Evolutionary conservation across 805 yeast species (phyloP).

Genomic region (Candida ulmi): DNA sequence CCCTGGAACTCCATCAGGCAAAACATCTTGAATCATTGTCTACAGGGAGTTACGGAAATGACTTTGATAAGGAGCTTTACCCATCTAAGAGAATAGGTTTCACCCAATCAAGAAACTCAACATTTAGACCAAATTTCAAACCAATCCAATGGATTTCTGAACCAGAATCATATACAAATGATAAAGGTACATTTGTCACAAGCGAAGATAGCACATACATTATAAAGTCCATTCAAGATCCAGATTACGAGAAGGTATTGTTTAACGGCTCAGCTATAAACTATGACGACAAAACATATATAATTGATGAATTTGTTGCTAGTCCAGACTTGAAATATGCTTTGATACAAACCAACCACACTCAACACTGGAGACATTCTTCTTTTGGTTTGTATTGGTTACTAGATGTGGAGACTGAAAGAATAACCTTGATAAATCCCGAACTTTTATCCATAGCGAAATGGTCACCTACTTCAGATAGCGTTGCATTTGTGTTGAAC

Average conservation of each 20-base stretch:
- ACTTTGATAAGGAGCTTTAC: too few species aligned
- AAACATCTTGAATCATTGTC: too few species aligned
- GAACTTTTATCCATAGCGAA: constrained; percentile 41
- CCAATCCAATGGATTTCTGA: constrained; percentile 65
- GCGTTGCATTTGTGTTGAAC: constrained; percentile 60
- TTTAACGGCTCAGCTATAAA: constrained; percentile 44
- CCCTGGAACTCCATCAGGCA: constrained; percentile 4
- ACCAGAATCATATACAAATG: constrained; percentile 43
- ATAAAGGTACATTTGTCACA: constrained; percentile 63
- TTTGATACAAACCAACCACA: constrained; percentile 53
- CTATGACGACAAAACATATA: constrained; percentile 33
- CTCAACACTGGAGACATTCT: constrained; percentile 55
- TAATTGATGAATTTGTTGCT: constrained; percentile 50
- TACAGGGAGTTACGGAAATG: too few species aligned
- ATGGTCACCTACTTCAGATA: constrained; percentile 71
- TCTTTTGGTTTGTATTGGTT: constrained; percentile 38
- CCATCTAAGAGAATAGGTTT: constrained; percentile 23
- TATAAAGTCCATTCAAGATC: constrained; percentile 46
- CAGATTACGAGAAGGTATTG: constrained; percentile 36
- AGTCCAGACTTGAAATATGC: constrained; percentile 63
- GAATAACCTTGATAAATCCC: constrained; percentile 22
- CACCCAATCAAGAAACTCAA: constrained; percentile 45
- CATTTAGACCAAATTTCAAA: constrained; percentile 47
- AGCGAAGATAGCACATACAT: constrained; percentile 42
- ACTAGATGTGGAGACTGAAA: constrained; percentile 26